Evolutionary conservation across 257 asterid species (phyloP).

Genomic region (Pogostemon cablin): DNA sequence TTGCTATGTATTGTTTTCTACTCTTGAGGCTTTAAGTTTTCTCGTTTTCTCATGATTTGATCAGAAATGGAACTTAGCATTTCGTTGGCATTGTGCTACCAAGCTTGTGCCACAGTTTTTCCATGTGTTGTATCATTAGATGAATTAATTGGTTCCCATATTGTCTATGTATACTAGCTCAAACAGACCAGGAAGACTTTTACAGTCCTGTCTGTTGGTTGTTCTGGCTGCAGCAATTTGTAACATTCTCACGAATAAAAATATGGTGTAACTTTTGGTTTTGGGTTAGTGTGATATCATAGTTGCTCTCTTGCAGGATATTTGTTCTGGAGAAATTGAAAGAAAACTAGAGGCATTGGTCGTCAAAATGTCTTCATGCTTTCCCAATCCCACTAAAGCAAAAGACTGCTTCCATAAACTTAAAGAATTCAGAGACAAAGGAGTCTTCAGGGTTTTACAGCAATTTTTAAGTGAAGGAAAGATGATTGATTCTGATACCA

Average conservation of each 20-base stretch:
- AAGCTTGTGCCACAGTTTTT: conserved; percentile 11
- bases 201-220: background rate
- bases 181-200: conserved; percentile 20
- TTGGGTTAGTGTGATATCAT: background rate
- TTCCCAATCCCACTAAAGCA: conserved; percentile 72
- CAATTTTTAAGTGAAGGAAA: conserved; percentile 49
- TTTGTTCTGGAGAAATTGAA: conserved; percentile 49
- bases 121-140: background rate
- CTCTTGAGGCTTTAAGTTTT: background rate
- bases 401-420: conserved; percentile 64
- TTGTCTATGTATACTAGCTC: conserved; percentile 11
- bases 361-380: conserved; percentile 66
- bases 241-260: conserved; percentile 22
- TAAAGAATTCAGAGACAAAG: conserved; percentile 45
- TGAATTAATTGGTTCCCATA: conserved; percentile 22
- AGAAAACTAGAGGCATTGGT: conserved; percentile 52
- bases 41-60: conserved; percentile 3
- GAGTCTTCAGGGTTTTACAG: conserved; percentile 42
- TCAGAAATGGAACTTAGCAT: background rate
- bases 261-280: background rate
- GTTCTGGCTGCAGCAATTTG: conserved; percentile 22
- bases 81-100: conserved; percentile 3
- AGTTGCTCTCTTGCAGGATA: conserved; percentile 49
- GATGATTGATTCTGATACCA: conserved; percentile 45
- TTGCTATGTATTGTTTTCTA: background rate